Evolutionary conservation across 1,139 yeast genomes (phyloP).

Genomic region (Candida gigantensis): DNA sequence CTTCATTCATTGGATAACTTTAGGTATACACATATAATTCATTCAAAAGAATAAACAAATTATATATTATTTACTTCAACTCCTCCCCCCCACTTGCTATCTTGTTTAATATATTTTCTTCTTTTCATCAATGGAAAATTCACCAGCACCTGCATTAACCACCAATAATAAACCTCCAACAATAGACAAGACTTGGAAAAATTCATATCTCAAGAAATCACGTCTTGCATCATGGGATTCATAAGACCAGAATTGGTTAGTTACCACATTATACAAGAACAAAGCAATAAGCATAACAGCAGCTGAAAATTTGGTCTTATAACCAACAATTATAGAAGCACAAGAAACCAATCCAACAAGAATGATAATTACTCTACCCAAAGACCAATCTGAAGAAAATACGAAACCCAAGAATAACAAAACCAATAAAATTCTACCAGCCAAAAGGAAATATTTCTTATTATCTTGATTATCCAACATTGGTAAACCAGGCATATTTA

Average conservation of each 20-base stretch:
- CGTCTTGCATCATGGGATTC: slow-evolving; percentile 72
- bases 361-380: slow-evolving; percentile 64
- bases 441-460: slow-evolving; percentile 81
- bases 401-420: slow-evolving; percentile 86
- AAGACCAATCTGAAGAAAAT: slow-evolving; percentile 73
- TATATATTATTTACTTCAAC: too few relatives aligned
- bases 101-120: slow-evolving; percentile 81
- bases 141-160: slow-evolving; percentile 97
- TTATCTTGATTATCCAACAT: slow-evolving; percentile 80
- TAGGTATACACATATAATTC: too few relatives aligned
- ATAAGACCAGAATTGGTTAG: slow-evolving; percentile 89
- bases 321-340: slow-evolving; percentile 85
- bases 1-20: not conserved
- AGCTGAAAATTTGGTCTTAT: slow-evolving; percentile 90
- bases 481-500: slow-evolving; percentile 88
- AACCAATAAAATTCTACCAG: slow-evolving; percentile 86
- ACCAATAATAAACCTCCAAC: slow-evolving; percentile 91
- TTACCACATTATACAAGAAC: slow-evolving; percentile 71
- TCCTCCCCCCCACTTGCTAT: too few relatives aligned
- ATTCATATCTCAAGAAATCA: slow-evolving; percentile 89
- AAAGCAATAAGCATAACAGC: slow-evolving; percentile 72
- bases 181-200: slow-evolving; percentile 91
- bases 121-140: slow-evolving; percentile 90
- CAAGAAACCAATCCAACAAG: slow-evolving; percentile 73
- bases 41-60: too few relatives aligned